phyloP scores from a whole-genome alignment of 179 eudicot genomes.

The Spinacia oleracea region DNA sequence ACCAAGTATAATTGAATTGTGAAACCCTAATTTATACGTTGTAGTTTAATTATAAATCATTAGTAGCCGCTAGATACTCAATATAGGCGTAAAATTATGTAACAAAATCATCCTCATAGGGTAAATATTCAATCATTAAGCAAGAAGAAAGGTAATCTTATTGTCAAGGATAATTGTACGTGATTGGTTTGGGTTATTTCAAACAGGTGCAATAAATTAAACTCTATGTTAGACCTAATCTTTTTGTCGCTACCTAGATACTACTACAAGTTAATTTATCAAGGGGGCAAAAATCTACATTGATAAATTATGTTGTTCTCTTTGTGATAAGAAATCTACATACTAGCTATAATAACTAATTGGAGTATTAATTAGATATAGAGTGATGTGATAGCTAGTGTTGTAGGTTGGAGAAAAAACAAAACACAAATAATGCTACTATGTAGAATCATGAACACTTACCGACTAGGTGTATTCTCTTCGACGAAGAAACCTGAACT shows the following conservation, averaged over 20 bases:
- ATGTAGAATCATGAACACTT: too few relatives aligned
- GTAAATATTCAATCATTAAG: background rate
- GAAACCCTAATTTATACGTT: background rate
- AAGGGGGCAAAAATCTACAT: conserved; percentile 22
- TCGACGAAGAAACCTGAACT: too few relatives aligned
- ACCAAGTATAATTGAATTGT: too few relatives aligned
- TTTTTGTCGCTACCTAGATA: conserved; percentile 24
- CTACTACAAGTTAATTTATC: background rate
- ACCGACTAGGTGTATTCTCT: too few relatives aligned
- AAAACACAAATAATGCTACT: too few relatives aligned
- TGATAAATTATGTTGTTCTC: conserved; percentile 19
- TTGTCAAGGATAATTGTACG: background rate
- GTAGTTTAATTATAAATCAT: background rate
- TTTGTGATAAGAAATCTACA: conserved; percentile 11
- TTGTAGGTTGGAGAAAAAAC: too few relatives aligned
- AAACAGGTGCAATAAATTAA: conserved; percentile 15
- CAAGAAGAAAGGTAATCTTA: background rate
- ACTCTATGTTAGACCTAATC: conserved; percentile 21
- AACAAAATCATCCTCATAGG: background rate
- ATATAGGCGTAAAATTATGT: background rate
- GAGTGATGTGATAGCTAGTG: background rate
- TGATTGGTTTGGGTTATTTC: conserved; percentile 14
- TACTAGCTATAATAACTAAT: background rate
- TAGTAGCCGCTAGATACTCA: background rate
- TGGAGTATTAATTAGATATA: background rate